Conservation (phyloP, 768 basidiomycete species). For the Vararia minispora region DNA sequence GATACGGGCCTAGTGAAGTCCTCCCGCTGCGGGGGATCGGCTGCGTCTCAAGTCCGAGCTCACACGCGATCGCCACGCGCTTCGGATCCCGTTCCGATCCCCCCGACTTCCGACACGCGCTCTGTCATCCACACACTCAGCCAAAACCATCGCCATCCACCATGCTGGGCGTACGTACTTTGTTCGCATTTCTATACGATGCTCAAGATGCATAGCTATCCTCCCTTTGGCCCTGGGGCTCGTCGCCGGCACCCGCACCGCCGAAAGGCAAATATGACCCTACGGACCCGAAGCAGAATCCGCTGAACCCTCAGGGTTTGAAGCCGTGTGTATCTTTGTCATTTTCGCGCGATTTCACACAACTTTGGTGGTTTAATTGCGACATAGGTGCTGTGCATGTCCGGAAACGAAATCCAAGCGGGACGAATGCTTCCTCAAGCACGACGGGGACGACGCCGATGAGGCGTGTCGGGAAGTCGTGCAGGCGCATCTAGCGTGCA, state of each 20-base stretch:
- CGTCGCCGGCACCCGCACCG: slow-evolving; percentile 19
- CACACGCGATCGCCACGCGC: too few species aligned
- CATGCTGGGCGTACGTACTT: too few species aligned
- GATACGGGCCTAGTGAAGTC: too few species aligned
- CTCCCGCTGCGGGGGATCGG: too few species aligned
- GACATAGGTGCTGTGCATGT: slow-evolving; percentile 87
- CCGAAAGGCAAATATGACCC: slow-evolving; percentile 46
- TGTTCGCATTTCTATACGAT: too few species aligned
- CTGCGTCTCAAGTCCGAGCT: too few species aligned
- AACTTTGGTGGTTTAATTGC: background rate
- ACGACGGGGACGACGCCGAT: slow-evolving; percentile 49
- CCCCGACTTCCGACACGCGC: too few species aligned
- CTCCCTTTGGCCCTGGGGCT: slow-evolving; percentile 47
- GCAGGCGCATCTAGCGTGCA: slow-evolving; percentile 77
- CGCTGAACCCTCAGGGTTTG: slow-evolving; percentile 85
- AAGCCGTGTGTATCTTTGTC: slow-evolving; percentile 63
- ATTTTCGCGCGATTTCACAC: background rate
- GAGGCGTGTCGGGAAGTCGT: slow-evolving; percentile 78
- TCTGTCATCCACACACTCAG: too few species aligned
- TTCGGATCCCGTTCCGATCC: too few species aligned
- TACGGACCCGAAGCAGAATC: slow-evolving; percentile 72
- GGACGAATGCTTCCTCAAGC: slow-evolving; percentile 88
- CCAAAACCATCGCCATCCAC: too few species aligned
- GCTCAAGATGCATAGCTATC: background rate
- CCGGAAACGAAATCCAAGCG: slow-evolving; percentile 86